phyloP scores from a whole-genome alignment of 2,329 filamentous ascomycete genomes.

The Sclerotinia minor region DNA sequence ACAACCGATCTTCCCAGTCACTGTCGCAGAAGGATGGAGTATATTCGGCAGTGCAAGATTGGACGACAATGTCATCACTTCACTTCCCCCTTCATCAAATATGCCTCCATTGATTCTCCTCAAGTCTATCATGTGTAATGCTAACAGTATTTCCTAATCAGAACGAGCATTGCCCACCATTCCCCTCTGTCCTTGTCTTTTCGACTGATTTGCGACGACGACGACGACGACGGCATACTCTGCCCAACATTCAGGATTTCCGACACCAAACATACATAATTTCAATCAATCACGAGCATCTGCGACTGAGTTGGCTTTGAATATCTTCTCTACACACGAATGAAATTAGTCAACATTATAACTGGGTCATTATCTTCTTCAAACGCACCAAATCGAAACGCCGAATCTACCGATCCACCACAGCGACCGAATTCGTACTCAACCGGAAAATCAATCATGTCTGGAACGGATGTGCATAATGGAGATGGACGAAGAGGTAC shows the following conservation, averaged over 20 bases:
- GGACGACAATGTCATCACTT: slow-evolving; percentile 38
- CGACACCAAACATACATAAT: slow-evolving; percentile 1
- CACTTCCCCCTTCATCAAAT: slow-evolving; percentile 35
- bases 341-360: slow-evolving; percentile 35
- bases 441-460: slow-evolving; percentile 37
- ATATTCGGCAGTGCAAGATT: slow-evolving; percentile 32
- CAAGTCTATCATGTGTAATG: slow-evolving; percentile 29
- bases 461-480: slow-evolving; percentile 34
- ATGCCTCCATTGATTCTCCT: slow-evolving; percentile 29
- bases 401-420: slow-evolving; percentile 32
- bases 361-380: slow-evolving; percentile 30
- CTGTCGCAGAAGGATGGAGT: slow-evolving; percentile 32
- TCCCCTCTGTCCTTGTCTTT: slow-evolving; percentile 32
- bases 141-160: slow-evolving; percentile 31
- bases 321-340: slow-evolving; percentile 27
- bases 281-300: slow-evolving; percentile 23
- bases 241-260: slow-evolving; percentile 28
- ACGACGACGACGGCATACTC: slow-evolving; percentile 26
- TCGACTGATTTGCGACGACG: slow-evolving; percentile 36
- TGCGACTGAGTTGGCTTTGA: slow-evolving; percentile 27
- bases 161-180: slow-evolving; percentile 30
- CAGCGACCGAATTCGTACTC: slow-evolving; percentile 34
- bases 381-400: slow-evolving; percentile 37
- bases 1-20: slow-evolving; percentile 28
- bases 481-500: slow-evolving; percentile 37